These are phyloP conservation scores for Cryoendolithus antarcticus DNA, from an alignment of 2,329 filamentous ascomycete species.

Conservation along the genomic window DNA sequence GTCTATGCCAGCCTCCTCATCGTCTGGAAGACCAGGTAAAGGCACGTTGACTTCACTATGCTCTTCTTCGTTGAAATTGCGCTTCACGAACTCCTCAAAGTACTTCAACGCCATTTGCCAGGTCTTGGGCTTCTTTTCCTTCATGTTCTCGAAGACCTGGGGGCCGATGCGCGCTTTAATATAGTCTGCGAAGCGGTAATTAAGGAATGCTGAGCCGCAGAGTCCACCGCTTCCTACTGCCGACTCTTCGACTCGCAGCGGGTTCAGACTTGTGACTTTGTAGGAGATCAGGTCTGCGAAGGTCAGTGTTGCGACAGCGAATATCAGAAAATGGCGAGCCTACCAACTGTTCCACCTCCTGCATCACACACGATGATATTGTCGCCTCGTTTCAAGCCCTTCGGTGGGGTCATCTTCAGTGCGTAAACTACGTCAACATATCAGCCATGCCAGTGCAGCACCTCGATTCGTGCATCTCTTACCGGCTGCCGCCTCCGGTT, in stretches of 20 bases:
- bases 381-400: constrained; percentile 55
- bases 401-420: constrained; percentile 65
- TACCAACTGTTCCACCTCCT: constrained; percentile 49
- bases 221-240: constrained; percentile 67
- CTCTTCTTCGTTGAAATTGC: constrained; percentile 67
- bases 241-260: constrained; percentile 63
- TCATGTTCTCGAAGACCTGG: constrained; percentile 58
- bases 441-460: too few species aligned
- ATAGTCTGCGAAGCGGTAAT: constrained; percentile 70
- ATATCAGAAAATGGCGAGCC: too few species aligned
- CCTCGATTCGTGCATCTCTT: too few species aligned
- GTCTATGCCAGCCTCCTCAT: constrained; percentile 62
- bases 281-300: constrained; percentile 78
- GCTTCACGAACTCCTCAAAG: constrained; percentile 76
- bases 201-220: constrained; percentile 67
- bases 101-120: constrained; percentile 63
- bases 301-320: too few species aligned
- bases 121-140: constrained; percentile 62
- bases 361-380: constrained; percentile 48
- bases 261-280: constrained; percentile 61
- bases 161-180: constrained; percentile 56
- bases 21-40: constrained; percentile 63
- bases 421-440: too few species aligned
- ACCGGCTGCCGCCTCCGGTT: constrained; percentile 68
- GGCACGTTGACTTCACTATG: constrained; percentile 58